Evolutionary conservation across 2,329 filamentous ascomycete species (phyloP), one percentile per base, ranked within the genome.

Genomic region (Niveomyces coronatus): DNA sequence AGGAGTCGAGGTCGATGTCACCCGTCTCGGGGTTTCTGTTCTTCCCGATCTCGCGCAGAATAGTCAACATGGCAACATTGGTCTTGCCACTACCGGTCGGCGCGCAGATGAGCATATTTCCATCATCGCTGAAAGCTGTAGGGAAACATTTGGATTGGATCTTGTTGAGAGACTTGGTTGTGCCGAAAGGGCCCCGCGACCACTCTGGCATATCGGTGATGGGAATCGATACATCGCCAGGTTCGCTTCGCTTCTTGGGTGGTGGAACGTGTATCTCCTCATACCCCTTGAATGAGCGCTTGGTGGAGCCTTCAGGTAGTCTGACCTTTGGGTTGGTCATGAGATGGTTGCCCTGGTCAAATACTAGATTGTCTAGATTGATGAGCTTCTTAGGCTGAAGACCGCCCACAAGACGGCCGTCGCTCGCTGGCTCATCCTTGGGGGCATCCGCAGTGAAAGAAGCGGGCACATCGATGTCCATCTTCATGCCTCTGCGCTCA

Each of bases 241-340:
- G 76, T 44, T 93, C 86, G 47, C 74, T 79, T 45, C 83, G 86
- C 50, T 85, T 82, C 64, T 94, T 94, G 1, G 93, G 93, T 5
- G 86, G 76, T 7, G 91, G 91, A 4, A 98, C 88, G 55, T 98
- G 91, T 42, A 96, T 95, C 55, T 98, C 91, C 60, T 98, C 91
- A 49, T 96, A 98, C 23, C 91, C 91, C 61, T 98, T 98, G 65
- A 95, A 95, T 0, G 85, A 86, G 33, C 87, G 77, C 60, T 96
- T 95, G 0, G 85, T 95, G 3, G 91, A 94, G 9, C 91, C 91
- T 56, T 94, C 86, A 0, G 91, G 91, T 15, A 98, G 71, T 45
- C 84, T 82, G 32, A 98, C 91, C 55, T 87, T 95, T 6, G 87
- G 84, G 52, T 98, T 98, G n/a, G 91, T 96, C 89, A 96, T 98